Conservation (phyloP, 2,329 filamentous ascomycete species). For the Blastomyces silverae region DNA sequence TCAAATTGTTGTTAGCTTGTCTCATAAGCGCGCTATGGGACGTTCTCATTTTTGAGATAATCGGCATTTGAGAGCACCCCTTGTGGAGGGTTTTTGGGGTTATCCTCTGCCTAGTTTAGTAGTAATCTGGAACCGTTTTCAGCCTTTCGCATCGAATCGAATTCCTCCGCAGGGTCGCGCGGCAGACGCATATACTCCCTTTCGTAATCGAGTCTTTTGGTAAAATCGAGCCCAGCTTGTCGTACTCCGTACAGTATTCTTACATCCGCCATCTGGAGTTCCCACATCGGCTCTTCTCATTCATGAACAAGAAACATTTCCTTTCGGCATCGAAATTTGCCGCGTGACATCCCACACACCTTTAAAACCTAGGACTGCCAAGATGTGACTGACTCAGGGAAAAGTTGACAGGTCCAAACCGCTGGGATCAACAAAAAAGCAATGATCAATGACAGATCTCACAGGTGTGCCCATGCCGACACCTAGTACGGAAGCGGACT, state of each 20-base stretch:
- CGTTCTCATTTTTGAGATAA: constrained; percentile 1
- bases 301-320: not conserved
- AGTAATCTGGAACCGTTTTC: no score
- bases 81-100: not conserved
- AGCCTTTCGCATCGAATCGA: no score
- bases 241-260: not conserved
- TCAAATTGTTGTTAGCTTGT: not conserved
- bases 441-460: not conserved
- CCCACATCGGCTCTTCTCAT: not conserved
- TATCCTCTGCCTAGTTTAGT: no score
- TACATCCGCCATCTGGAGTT: not conserved
- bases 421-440: not conserved
- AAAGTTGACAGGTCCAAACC: constrained; percentile 3
- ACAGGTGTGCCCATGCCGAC: not conserved
- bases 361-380: not conserved
- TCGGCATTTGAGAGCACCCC: not conserved
- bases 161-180: no score
- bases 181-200: not conserved
- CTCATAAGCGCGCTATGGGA: not conserved
- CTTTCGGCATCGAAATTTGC: not conserved
- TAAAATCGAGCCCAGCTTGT: not conserved
- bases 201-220: not conserved
- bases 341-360: not conserved
- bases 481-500: not conserved
- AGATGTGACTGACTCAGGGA: not conserved